Evolutionary conservation across 768 basidiomycete genomes (phyloP).

Genomic region (Leccinum subgranulosum): DNA sequence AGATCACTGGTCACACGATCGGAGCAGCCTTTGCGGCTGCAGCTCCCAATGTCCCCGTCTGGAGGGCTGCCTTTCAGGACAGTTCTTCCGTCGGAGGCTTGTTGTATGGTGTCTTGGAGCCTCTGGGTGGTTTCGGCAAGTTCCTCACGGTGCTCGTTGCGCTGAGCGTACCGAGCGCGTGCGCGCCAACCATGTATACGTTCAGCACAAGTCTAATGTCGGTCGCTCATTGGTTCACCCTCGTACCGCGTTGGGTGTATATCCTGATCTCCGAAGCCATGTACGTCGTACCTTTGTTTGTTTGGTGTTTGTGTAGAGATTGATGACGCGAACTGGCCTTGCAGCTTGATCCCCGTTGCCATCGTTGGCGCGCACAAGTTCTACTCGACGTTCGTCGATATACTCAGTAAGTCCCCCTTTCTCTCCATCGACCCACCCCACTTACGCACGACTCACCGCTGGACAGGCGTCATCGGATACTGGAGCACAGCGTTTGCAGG

Average conservation of each 20-base stretch:
- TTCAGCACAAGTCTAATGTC: constrained; percentile 47
- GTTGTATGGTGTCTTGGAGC: constrained; percentile 36
- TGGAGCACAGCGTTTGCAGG: constrained; percentile 38
- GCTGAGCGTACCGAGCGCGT: constrained; percentile 51
- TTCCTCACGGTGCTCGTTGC: constrained; percentile 50
- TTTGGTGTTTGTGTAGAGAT: background rate
- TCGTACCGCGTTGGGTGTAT: constrained; percentile 46
- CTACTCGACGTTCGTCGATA: constrained; percentile 42
- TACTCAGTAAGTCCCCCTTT: constrained; percentile 30
- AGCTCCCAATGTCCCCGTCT: constrained; percentile 35
- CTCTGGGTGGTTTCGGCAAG: constrained; percentile 43
- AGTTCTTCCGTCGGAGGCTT: constrained; percentile 45
- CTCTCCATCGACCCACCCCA: background rate
- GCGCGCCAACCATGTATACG: constrained; percentile 59
- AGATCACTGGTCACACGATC: constrained; percentile 41
- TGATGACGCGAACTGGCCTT: background rate
- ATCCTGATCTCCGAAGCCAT: constrained; percentile 44
- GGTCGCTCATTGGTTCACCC: constrained; percentile 29
- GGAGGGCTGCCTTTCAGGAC: constrained; percentile 40
- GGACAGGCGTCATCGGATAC: constrained; percentile 43
- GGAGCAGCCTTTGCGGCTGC: constrained; percentile 47
- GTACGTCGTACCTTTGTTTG: constrained; percentile 26
- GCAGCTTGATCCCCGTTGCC: constrained; percentile 44
- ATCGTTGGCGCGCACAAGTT: constrained; percentile 46
- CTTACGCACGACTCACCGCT: constrained; percentile 7